phyloP scores from a whole-genome alignment of 2,329 filamentous ascomycete species.

The Periconia sp. region DNA sequence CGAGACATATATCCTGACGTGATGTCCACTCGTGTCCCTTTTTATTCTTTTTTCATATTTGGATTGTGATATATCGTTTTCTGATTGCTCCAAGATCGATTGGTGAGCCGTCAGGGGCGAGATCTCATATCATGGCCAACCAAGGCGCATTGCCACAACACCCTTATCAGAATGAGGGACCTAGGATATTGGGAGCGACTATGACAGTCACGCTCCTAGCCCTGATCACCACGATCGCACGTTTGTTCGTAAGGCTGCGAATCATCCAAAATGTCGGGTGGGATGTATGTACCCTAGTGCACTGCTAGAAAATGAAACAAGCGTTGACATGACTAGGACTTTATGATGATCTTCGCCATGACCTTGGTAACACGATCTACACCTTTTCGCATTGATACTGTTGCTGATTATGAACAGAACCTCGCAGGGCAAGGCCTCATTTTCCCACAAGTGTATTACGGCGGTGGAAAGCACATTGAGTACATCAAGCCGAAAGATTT shows the following conservation, averaged over 20 bases:
- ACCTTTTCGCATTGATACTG: conserved; percentile 5
- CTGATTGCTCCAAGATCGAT: background rate
- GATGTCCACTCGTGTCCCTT: background rate
- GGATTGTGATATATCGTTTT: background rate
- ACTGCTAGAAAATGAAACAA: background rate
- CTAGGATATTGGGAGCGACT: conserved; percentile 46
- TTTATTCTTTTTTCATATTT: background rate
- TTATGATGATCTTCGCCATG: conserved; percentile 47
- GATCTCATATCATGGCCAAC: background rate
- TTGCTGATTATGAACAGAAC: conserved; percentile 20
- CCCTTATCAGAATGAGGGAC: conserved; percentile 41
- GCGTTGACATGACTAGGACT: conserved; percentile 36
- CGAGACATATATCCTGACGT: background rate
- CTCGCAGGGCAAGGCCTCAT: conserved; percentile 46
- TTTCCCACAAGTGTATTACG: conserved; percentile 45
- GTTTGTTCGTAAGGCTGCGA: conserved; percentile 51
- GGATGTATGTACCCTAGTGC: conserved; percentile 43
- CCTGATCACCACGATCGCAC: conserved; percentile 42
- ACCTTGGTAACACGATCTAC: conserved; percentile 27
- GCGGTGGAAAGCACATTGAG: conserved; percentile 50
- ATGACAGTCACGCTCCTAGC: conserved; percentile 46
- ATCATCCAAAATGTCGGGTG: conserved; percentile 54
- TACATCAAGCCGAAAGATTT: conserved; percentile 44
- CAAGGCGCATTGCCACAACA: background rate
- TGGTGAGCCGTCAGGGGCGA: background rate